Percentiles rank a stretch among this genome's conserved stretches.
These are phyloP conservation scores for Colletotrichum liaoningense DNA, from an alignment of 2,329 filamentous ascomycete genomes.

Conservation along the genomic window DNA sequence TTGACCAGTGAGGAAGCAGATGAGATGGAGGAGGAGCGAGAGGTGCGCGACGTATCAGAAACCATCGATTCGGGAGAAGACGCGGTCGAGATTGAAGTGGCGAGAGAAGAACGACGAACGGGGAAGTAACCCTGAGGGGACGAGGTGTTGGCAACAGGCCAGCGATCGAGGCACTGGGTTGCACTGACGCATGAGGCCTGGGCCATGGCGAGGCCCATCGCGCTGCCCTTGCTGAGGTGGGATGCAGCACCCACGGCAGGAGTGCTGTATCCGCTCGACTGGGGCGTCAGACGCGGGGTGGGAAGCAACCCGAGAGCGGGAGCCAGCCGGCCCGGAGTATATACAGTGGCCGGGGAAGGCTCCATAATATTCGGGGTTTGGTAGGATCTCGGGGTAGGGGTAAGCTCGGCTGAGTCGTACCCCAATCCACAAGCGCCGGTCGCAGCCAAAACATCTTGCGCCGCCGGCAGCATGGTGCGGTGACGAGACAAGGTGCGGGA, in stretches of 20 bases:
- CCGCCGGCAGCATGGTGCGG: constrained; percentile 57
- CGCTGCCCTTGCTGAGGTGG: constrained; percentile 60
- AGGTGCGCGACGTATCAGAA: constrained; percentile 70
- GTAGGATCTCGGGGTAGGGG: constrained; percentile 54
- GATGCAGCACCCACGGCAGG: constrained; percentile 68
- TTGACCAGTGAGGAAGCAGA: constrained; percentile 70
- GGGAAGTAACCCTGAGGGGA: constrained; percentile 64
- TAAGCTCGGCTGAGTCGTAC: constrained; percentile 52
- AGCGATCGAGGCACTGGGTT: constrained; percentile 64
- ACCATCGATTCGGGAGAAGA: constrained; percentile 77
- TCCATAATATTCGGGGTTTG: constrained; percentile 62
- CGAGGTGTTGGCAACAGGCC: constrained; percentile 58
- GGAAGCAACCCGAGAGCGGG: constrained; percentile 67
- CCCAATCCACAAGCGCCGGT: constrained; percentile 40
- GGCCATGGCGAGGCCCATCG: constrained; percentile 71
- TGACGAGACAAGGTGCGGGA: constrained; percentile 51
- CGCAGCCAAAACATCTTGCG: constrained; percentile 47
- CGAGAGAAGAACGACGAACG: constrained; percentile 70
- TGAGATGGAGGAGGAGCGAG: constrained; percentile 74
- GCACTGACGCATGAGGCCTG: constrained; percentile 61
- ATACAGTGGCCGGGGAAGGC: constrained; percentile 55
- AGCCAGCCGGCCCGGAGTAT: constrained; percentile 59
- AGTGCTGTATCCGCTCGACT: constrained; percentile 67
- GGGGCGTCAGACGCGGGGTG: constrained; percentile 69
- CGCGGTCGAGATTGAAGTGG: constrained; percentile 70